Evolutionary conservation across 345 rosid genomes (phyloP), one percentile per base, ranked within the genome.

Genomic region (Salix caprea): DNA sequence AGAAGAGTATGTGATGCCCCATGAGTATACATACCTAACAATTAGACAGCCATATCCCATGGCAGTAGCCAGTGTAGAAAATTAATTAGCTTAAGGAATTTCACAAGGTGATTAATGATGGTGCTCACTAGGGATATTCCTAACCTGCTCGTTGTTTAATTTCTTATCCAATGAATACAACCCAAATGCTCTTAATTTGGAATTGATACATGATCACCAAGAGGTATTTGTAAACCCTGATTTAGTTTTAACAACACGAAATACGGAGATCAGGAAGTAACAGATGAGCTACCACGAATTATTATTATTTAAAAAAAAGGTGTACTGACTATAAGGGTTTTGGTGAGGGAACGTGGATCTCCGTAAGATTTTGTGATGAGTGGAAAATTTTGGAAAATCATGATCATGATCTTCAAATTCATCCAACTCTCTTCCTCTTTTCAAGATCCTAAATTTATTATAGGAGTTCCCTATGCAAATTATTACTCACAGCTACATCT

Each of bases 31-130:
- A 44, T 54, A 77, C 69, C 73, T 32, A 14, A 46, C 40, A 24
- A 26, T 2, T 12, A 75, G 68, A 68, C 70, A 60, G 18, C 19
- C 74, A 18, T 26, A 71, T 75, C 74, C 71, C 68, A 39, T 34
- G 14, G 16, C 46, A 71, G 56, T 69, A 76, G 56, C 75, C 18
- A 44, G 34, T 26, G 9, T 13, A 12, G 28, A 6, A 11, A 26
- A 18, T n/a, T 69, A 69, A 26, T 7, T 50, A 30, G 23, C 67
- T 32, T 23, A 9, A 11, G 0, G 65, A 16, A 64, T n/a, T 62
- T 62, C 30, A 26, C 1, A 62, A 6, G 15, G 32, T 30, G 13
- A 2, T 62, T 2, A 12, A 64, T 4, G 30, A 28, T 64, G 5
- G 7, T 16, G 18, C 6, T 16, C 0, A 48, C 0, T 1, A 0